phyloP scores from a whole-genome alignment of 1,284 basidiomycete genomes.

The Takashimella koratensis region DNA sequence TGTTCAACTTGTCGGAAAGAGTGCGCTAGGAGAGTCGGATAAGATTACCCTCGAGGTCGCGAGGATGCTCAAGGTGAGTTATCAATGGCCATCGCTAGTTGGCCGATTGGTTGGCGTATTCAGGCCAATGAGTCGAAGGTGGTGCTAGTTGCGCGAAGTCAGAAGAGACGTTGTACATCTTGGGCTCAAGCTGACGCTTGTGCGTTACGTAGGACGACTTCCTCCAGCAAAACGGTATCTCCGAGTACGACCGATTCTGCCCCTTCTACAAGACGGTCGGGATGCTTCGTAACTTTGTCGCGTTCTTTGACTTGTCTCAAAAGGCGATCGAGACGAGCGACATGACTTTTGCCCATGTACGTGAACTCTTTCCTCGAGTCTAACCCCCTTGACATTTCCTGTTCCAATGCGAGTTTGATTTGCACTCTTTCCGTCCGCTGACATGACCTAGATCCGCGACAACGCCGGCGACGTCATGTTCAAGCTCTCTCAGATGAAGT shows the following conservation, averaged over 20 bases:
- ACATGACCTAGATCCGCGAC: constrained; percentile 65
- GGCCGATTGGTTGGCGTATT: too few relatives aligned
- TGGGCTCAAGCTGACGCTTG: constrained; percentile 52
- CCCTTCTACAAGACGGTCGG: constrained; percentile 97
- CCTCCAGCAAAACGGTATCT: constrained; percentile 98
- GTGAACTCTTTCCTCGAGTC: constrained; percentile 5
- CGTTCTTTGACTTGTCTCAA: constrained; percentile 83
- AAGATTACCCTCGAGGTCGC: constrained; percentile 99
- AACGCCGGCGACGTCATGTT: constrained; percentile 82
- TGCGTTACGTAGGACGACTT: constrained; percentile 98
- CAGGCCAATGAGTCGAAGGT: too few relatives aligned
- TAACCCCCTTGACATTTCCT: constrained; percentile 66
- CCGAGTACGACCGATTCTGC: constrained; percentile 93
- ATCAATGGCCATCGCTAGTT: constrained; percentile 42
- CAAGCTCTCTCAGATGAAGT: constrained; percentile 97
- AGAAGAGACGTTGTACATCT: background rate
- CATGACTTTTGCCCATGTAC: constrained; percentile 74
- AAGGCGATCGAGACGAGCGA: constrained; percentile 81
- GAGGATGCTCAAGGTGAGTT: constrained; percentile 86
- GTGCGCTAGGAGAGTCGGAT: constrained; percentile 92
- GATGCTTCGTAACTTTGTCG: constrained; percentile 94
- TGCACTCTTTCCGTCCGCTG: background rate
- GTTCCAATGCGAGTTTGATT: constrained; percentile 57
- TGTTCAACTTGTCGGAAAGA: constrained; percentile 98
- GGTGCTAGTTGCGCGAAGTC: too few relatives aligned